Evolutionary conservation across 306 rosid genomes (phyloP).

Genomic region (Albizia julibrissin): DNA sequence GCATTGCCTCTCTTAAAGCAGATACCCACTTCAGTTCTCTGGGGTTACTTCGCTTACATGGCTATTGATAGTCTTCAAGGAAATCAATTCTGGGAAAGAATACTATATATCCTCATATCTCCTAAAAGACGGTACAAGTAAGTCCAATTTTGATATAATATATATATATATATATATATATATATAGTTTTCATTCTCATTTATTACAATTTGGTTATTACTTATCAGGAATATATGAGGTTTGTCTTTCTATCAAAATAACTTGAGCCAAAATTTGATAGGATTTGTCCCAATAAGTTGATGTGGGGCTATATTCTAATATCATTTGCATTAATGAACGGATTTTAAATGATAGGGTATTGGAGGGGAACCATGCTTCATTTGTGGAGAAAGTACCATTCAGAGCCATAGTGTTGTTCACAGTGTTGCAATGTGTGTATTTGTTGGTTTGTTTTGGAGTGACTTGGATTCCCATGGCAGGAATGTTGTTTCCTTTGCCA

Average conservation of each 20-base stretch:
- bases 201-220: conserved; percentile 4
- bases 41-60: conserved; percentile 95
- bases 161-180: too few species aligned
- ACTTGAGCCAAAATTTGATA: too few species aligned
- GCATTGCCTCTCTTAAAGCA: conserved; percentile 71
- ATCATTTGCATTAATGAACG: too few species aligned
- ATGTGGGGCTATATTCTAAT: too few species aligned
- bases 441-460: conserved; percentile 43
- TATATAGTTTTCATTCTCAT: too few species aligned
- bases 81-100: conserved; percentile 89
- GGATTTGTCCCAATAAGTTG: too few species aligned
- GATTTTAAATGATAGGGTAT: neutral
- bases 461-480: conserved; percentile 63
- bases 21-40: conserved; percentile 87
- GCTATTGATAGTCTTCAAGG: conserved; percentile 97
- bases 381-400: conserved; percentile 52
- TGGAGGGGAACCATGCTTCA: conserved; percentile 50
- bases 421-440: conserved; percentile 52
- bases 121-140: conserved; percentile 75
- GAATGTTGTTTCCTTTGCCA: conserved; percentile 65
- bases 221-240: too few species aligned
- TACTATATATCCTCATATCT: conserved; percentile 63
- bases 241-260: too few species aligned
- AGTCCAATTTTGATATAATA: neutral
- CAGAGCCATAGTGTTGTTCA: conserved; percentile 34